Evolutionary conservation across 345 rosid species (phyloP), one percentile per base, ranked within the genome.

Genomic region (Aquilaria yunnanensis): DNA sequence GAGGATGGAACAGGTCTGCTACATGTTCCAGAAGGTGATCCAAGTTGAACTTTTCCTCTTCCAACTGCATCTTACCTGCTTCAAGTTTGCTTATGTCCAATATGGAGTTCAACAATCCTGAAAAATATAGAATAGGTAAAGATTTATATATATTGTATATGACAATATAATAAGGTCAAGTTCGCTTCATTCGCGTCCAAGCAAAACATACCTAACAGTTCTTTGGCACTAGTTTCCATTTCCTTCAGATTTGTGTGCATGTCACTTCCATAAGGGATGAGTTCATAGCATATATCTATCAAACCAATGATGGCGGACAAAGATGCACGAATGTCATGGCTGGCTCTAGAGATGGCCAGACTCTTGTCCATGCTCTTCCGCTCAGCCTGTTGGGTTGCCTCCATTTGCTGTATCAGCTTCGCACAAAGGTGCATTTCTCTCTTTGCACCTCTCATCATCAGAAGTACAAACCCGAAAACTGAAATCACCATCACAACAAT

Each of bases 1-100:
- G 72, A 0, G 87, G 79, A 71, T 93, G 83, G 56, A 55, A 88
- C 47, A 78, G 59, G 60, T 87, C 96, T 10, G 74, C 86, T 9
- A 66, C 80, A 34, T 84, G 81, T 66, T 89, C 96, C 43, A 93
- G 66, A 47, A 90, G 81, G 11, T 77, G 59, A 0, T 69, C 80
- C 30, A 90, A 48, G 67, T 86, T 70, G 46, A 93, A 93, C 45
- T 85, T 92, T 61, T 83, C 86, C 63, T 85, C 91, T 45, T 78
- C 80, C 30, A 92, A 71, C 11, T 77, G 79, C 90, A 92, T 83
- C 71, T 87, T 92, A 0, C 89, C 93, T 0, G 89, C 91, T 69
- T 87, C 98, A 10, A 90, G 80, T 73, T 87, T 93, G 77, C 94
- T 93, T 30, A 70, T 77, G 53, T 93, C 97, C 16, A 90, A 85